Percentiles rank a stretch among this genome's conserved stretches.
These are phyloP conservation scores for Penstemon newberryi DNA, from an alignment of 257 asterid genomes.

Conservation along the genomic window DNA sequence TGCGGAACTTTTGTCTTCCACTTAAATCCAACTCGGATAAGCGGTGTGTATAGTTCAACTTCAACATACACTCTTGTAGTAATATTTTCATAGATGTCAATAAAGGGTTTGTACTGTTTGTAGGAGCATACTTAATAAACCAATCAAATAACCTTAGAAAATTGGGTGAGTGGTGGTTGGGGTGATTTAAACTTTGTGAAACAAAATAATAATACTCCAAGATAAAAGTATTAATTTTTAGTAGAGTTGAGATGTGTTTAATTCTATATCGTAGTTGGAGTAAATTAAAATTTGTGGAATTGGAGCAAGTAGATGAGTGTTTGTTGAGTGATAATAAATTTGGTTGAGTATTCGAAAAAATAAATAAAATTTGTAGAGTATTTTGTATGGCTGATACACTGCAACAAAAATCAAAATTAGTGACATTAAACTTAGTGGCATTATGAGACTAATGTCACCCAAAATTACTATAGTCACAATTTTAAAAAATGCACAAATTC, in stretches of 20 bases:
- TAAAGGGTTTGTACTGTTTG: not conserved
- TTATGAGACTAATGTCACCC: too few species aligned
- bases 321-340: too few species aligned
- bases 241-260: not conserved
- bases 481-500: too few species aligned
- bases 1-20: not conserved
- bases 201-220: not conserved
- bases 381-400: not conserved
- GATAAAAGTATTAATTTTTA: not conserved
- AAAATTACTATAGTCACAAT: too few species aligned
- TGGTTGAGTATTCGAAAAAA: too few species aligned
- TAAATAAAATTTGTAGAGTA: not conserved
- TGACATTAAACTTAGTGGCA: too few species aligned
- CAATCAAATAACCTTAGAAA: not conserved
- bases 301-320: not conserved
- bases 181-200: not conserved
- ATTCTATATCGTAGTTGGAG: not conserved
- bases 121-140: not conserved
- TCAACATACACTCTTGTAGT: not conserved
- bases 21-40: too few species aligned
- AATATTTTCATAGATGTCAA: not conserved
- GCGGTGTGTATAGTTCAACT: too few species aligned
- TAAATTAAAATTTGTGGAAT: not conserved
- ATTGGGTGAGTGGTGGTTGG: not conserved
- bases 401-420: not conserved